phyloP scores from a whole-genome alignment of 2,329 filamentous ascomycete species.

The Xylaria sp. region DNA sequence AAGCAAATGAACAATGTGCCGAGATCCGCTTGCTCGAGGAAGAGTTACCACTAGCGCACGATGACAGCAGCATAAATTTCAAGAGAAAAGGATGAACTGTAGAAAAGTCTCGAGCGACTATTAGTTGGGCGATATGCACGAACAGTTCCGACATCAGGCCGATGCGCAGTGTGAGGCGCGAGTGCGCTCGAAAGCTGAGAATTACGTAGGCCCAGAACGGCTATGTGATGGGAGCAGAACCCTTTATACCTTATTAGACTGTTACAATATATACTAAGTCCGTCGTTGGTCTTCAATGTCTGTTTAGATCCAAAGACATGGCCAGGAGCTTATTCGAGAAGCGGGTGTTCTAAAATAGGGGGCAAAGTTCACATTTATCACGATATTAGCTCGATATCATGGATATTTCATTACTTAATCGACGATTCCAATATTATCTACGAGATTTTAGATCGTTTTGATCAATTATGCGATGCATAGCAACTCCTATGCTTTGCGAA shows the following conservation, averaged over 20 bases:
- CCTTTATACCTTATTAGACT: no score
- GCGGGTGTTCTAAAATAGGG: no score
- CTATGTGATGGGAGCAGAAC: not conserved
- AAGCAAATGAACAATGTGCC: not conserved
- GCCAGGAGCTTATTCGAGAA: not conserved
- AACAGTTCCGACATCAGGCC: conserved; percentile 1
- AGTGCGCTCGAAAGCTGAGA: conserved; percentile 10
- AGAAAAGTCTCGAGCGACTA: not conserved
- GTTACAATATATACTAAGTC: conserved; percentile 2
- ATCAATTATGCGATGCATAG: no score
- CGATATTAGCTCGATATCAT: no score
- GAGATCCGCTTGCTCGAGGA: conserved; percentile 6
- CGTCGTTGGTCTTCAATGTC: not conserved
- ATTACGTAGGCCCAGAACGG: conserved; percentile 6
- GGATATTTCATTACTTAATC: no score
- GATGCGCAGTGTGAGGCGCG: conserved; percentile 9
- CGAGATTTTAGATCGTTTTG: no score
- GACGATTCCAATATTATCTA: no score
- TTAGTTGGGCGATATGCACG: not conserved
- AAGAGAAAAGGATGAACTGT: not conserved
- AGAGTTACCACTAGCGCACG: conserved; percentile 1
- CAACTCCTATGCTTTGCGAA: no score
- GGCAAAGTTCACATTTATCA: not conserved
- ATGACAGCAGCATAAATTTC: not conserved
- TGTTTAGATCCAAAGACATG: not conserved